Evolutionary conservation across 768 basidiomycete species (phyloP).

Genomic region (Dioszegia hungarica): DNA sequence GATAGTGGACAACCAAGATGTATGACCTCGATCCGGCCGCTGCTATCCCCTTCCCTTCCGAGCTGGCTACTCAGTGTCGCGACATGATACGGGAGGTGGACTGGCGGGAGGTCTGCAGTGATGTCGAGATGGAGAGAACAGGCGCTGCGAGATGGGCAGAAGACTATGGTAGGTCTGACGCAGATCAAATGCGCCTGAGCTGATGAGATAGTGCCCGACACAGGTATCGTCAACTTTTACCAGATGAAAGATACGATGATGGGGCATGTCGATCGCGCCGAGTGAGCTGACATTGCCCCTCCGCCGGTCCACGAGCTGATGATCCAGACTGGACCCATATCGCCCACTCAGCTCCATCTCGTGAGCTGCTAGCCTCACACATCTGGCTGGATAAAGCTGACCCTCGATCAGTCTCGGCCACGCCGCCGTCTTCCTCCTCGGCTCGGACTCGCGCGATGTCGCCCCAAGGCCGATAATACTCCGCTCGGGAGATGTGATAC

Average conservation of each 20-base stretch:
- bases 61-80: slow-evolving; percentile 60
- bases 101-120: slow-evolving; percentile 63
- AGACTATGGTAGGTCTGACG: slow-evolving; percentile 64
- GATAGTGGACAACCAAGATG: slow-evolving; percentile 84
- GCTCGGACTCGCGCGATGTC: slow-evolving; percentile 69
- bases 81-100: slow-evolving; percentile 60
- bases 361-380: slow-evolving; percentile 53
- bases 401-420: slow-evolving; percentile 77
- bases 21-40: slow-evolving; percentile 75
- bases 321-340: slow-evolving; percentile 65
- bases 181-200: not conserved
- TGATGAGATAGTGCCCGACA: slow-evolving; percentile 69
- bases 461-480: slow-evolving; percentile 76
- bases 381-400: not conserved
- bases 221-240: slow-evolving; percentile 95
- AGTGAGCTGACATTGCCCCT: slow-evolving; percentile 49
- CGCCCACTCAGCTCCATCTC: slow-evolving; percentile 91
- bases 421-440: slow-evolving; percentile 83
- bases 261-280: slow-evolving; percentile 96
- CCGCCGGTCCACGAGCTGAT: too few species aligned
- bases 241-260: slow-evolving; percentile 87
- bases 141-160: slow-evolving; percentile 72
- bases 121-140: slow-evolving; percentile 24
- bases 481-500: slow-evolving; percentile 81
- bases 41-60: slow-evolving; percentile 60